Evolutionary conservation across 2,329 filamentous ascomycete genomes (phyloP).

Genomic region (Cytospora schulzeri): DNA sequence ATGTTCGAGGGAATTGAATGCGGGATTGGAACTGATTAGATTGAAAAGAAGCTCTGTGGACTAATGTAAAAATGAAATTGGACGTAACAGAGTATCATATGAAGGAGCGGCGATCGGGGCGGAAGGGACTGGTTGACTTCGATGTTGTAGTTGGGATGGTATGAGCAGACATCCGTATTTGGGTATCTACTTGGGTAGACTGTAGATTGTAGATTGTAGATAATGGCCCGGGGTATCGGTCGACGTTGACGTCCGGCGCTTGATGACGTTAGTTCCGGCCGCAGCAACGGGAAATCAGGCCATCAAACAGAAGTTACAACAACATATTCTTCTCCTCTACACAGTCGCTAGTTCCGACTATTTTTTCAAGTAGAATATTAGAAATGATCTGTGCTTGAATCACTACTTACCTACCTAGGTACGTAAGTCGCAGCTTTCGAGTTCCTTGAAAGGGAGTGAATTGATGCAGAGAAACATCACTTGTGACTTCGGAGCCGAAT

Average conservation of each 20-base stretch:
- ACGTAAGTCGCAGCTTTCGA: no score
- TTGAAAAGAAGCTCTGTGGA: neutral
- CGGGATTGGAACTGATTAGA: neutral
- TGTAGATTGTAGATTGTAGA: no score
- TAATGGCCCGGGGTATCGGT: neutral
- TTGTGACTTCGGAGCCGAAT: neutral
- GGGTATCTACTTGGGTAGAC: no score
- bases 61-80: neutral
- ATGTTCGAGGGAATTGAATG: neutral
- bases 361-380: neutral
- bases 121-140: neutral
- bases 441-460: neutral
- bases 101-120: no score
- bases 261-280: slow-evolving; percentile 9
- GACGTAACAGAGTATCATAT: neutral
- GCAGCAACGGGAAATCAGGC: neutral
- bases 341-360: neutral
- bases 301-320: neutral
- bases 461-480: neutral
- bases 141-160: neutral
- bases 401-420: no score
- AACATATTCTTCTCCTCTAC: neutral
- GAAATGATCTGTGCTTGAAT: no score
- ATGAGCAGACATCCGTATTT: neutral
- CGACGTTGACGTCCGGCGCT: slow-evolving; percentile 6